Percentiles rank a stretch among this genome's conserved stretches.
These are phyloP conservation scores for Xylaria sp. DNA, from an alignment of 2,329 filamentous ascomycete species.

Conservation along the genomic window DNA sequence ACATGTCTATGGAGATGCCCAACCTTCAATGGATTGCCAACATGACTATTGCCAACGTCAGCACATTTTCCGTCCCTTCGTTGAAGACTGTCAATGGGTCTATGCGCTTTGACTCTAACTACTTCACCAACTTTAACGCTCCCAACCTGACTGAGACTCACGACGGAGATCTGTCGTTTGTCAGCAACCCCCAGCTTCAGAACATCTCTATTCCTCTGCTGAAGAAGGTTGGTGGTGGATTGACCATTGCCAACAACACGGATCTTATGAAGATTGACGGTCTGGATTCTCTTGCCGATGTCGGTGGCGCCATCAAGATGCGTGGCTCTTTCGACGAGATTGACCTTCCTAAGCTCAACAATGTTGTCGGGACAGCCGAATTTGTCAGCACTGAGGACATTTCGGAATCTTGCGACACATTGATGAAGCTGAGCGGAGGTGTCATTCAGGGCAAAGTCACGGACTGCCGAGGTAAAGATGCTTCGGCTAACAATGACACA, in stretches of 20 bases:
- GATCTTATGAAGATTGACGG: slow-evolving; percentile 70
- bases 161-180: slow-evolving; percentile 68
- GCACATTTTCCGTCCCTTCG: slow-evolving; percentile 76
- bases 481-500: slow-evolving; percentile 62
- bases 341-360: slow-evolving; percentile 70
- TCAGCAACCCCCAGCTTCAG: slow-evolving; percentile 68
- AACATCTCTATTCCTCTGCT: slow-evolving; percentile 83
- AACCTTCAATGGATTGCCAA: slow-evolving; percentile 82
- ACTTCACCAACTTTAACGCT: slow-evolving; percentile 67
- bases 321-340: slow-evolving; percentile 83
- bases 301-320: slow-evolving; percentile 85
- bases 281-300: slow-evolving; percentile 73
- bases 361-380: slow-evolving; percentile 78
- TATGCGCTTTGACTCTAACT: slow-evolving; percentile 85
- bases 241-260: slow-evolving; percentile 90
- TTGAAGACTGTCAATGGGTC: slow-evolving; percentile 79
- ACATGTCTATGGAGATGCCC: slow-evolving; percentile 77
- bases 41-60: slow-evolving; percentile 84
- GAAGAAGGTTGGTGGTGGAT: slow-evolving; percentile 76
- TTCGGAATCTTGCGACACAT: slow-evolving; percentile 61
- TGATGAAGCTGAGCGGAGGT: slow-evolving; percentile 58
- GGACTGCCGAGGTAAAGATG: slow-evolving; percentile 61
- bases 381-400: slow-evolving; percentile 74
- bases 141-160: slow-evolving; percentile 77
- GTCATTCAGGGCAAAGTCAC: slow-evolving; percentile 60